A percentile compares a stretch with the other conserved stretches of the same genome.
Conservation (phyloP, 2,329 filamentous ascomycete species). For the Ophiostoma sp. region DNA sequence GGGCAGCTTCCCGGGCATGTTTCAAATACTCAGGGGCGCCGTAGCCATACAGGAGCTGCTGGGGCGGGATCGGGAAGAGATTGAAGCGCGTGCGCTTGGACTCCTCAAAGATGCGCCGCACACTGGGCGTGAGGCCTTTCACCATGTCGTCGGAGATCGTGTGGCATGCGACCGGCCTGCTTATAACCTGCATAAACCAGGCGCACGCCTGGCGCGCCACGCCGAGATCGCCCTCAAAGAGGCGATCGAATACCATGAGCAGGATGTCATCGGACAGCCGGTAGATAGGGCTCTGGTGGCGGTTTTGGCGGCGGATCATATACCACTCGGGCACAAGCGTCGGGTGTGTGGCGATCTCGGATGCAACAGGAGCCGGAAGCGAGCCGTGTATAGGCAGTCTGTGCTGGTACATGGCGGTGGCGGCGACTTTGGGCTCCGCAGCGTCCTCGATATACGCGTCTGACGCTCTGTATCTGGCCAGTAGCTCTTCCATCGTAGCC, state of each 20-base stretch:
- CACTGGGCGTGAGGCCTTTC: background rate
- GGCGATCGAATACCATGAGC: background rate
- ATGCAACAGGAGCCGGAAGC: background rate
- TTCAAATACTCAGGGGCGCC: too few relatives aligned
- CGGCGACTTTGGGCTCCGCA: too few relatives aligned
- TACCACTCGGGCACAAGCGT: background rate
- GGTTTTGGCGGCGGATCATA: background rate
- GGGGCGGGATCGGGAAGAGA: background rate
- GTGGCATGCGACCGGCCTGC: background rate
- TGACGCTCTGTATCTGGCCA: too few relatives aligned
- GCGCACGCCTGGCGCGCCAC: background rate
- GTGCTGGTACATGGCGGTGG: background rate
- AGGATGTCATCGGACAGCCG: background rate
- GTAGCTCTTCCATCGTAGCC: too few relatives aligned
- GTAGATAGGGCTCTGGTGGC: background rate
- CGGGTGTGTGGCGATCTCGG: background rate
- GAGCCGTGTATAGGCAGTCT: background rate
- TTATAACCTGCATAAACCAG: background rate
- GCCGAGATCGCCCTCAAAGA: background rate
- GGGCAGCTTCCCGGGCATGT: background rate
- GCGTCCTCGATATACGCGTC: too few relatives aligned
- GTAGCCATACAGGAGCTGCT: background rate
- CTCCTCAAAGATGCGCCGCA: background rate
- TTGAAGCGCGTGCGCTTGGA: conserved; percentile 3
- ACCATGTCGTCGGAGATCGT: background rate